Base-by-base conservation (phyloP, 331 rosid species). In the Arachis monticola region DNA sequence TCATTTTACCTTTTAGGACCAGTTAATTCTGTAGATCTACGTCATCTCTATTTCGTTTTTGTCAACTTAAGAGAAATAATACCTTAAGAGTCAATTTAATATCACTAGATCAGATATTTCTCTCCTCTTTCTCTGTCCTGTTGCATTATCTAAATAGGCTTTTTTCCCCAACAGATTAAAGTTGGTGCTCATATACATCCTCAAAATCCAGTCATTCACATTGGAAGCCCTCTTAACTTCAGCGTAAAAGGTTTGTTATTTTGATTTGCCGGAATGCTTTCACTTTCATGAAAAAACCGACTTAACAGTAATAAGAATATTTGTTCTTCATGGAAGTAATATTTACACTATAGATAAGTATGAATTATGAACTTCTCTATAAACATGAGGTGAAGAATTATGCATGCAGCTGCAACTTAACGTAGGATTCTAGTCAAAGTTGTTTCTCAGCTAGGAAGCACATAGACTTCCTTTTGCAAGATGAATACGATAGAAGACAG, bases 131-230 rank as follows among this genome's bases (percentile, higher is more conserved):
- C 61, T 48, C 0, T 50, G 56, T 64, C 45, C 76, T 74, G 53
- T 61, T 75, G 66, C 61, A 50, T 60, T 22, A 55, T 48, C 77
- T 84, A 48, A 85, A 62, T 70, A 10, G 2, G 62, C n/a, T 6
- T 44, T 79, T 67, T 73, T 5, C 10, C 60, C 27, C 10, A 38
- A 38, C 94, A 93, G 98, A 77, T 94, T 79, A 82, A 90, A 71
- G 96, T 90, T 64, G 99, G 99, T 76, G 93, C 95, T 17, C 78
- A 87, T 72, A 82, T 94, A 79, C 84, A 84, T 81, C 99, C 99
- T 77, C 92, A 85, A 81, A 88, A 88, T 81, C 97, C 96, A 14
- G 86, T 91, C 79, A 81, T 92, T 82, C 90, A 80, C 41, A 69
- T 76, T 6, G 96, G 96, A 80, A 80, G 88, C 80, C 83, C 74